These are phyloP conservation scores for Orbilia oligospora DNA, from an alignment of 2,329 filamentous ascomycete species.

Conservation along the genomic window DNA sequence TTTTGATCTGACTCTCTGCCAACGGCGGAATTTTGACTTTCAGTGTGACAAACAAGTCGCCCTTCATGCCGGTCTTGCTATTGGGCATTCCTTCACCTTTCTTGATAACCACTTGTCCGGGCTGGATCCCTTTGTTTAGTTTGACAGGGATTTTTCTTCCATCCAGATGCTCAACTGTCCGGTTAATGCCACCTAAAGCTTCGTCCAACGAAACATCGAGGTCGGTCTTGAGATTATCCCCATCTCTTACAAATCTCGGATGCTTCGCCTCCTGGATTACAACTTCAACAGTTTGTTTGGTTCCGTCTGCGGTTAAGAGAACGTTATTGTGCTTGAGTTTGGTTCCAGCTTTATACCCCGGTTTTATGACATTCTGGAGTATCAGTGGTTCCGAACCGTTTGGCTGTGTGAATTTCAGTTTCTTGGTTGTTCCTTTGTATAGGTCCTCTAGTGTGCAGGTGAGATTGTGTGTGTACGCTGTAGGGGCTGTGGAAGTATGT, in stretches of 20 bases:
- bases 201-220: conserved; percentile 96
- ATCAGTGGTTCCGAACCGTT: conserved; percentile 97
- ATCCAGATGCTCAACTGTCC: conserved; percentile 96
- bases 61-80: conserved; percentile 53
- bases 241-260: conserved; percentile 91
- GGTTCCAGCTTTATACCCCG: conserved; percentile 90
- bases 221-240: conserved; percentile 94
- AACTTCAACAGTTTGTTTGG: conserved; percentile 95
- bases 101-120: conserved; percentile 55
- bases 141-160: conserved; percentile 66
- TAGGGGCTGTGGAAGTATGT: not conserved
- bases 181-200: conserved; percentile 88
- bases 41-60: conserved; percentile 53
- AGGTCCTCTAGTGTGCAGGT: conserved; percentile 97
- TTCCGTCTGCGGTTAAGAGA: conserved; percentile 93
- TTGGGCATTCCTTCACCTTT: conserved; percentile 59
- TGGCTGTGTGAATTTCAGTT: conserved; percentile 96
- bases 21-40: conserved; percentile 58
- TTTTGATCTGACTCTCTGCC: conserved; percentile 45
- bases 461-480: conserved; percentile 88
- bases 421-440: conserved; percentile 81
- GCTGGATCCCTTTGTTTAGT: conserved; percentile 49
- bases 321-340: conserved; percentile 98
- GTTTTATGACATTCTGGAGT: conserved; percentile 96
- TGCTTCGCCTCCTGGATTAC: conserved; percentile 99